phyloP scores from a whole-genome alignment of 1,284 basidiomycete species.

The Ceratorhiza oryzae-sativae region DNA sequence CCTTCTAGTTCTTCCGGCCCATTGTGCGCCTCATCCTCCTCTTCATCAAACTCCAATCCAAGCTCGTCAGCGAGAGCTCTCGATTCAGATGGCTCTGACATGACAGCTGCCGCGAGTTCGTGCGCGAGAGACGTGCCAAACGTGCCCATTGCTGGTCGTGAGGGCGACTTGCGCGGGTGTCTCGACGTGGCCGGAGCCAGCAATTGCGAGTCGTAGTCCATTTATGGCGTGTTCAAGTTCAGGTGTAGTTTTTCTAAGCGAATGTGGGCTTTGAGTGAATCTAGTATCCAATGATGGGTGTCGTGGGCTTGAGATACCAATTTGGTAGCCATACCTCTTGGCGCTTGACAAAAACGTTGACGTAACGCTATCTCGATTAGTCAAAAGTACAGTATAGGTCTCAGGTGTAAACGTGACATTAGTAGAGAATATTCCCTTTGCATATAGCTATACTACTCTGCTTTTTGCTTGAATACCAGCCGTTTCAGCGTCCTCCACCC shows the following conservation, averaged over 20 bases:
- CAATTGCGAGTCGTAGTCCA: slow-evolving; percentile 43
- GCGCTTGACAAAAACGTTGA: background rate
- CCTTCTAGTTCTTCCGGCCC: slow-evolving; percentile 43
- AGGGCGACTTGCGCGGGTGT: slow-evolving; percentile 58
- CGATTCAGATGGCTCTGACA: slow-evolving; percentile 81
- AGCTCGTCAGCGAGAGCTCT: slow-evolving; percentile 81
- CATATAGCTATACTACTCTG: slow-evolving; percentile 2
- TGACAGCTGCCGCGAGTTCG: slow-evolving; percentile 79
- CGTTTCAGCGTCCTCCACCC: slow-evolving; percentile 26
- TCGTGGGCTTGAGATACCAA: slow-evolving; percentile 14
- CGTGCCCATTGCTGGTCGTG: slow-evolving; percentile 55
- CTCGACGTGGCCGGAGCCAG: slow-evolving; percentile 43
- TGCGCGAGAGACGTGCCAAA: slow-evolving; percentile 68
- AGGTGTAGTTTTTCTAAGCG: slow-evolving; percentile 20
- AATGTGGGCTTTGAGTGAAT: background rate
- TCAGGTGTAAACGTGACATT: background rate
- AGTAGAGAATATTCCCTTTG: background rate
- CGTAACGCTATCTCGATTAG: background rate
- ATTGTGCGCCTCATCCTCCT: slow-evolving; percentile 78
- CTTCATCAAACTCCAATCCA: slow-evolving; percentile 84
- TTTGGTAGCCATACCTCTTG: background rate
- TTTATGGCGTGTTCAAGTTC: background rate
- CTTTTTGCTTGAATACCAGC: slow-evolving; percentile 27
- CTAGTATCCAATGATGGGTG: background rate
- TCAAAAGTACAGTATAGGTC: background rate